A percentile compares a stretch with the other conserved stretches of the same genome.
These are phyloP conservation scores for Citrus unshiu DNA, from an alignment of 345 rosid genomes.

Conservation along the genomic window DNA sequence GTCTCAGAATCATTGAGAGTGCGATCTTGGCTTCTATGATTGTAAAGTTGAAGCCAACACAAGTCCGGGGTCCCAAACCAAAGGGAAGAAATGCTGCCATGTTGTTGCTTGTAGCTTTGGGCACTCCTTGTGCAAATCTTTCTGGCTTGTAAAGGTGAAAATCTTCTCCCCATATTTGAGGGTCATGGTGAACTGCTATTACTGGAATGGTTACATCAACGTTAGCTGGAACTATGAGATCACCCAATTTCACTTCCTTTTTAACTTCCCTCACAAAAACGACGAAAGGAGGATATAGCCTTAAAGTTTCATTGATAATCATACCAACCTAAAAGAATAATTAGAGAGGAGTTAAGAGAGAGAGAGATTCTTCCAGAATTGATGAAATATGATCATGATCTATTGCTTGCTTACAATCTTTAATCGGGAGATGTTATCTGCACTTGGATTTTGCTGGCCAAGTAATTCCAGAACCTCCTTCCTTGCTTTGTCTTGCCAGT, in stretches of 20 bases:
- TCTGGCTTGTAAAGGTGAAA: slow-evolving; percentile 28
- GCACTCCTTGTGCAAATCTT: slow-evolving; percentile 24
- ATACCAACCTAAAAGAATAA: slow-evolving; percentile 21
- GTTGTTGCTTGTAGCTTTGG: slow-evolving; percentile 33
- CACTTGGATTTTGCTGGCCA: slow-evolving; percentile 17
- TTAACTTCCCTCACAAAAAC: neutral
- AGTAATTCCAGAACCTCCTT: slow-evolving; percentile 30
- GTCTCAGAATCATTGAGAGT: slow-evolving; percentile 36
- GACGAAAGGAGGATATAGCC: slow-evolving; percentile 17
- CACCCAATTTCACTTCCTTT: slow-evolving; percentile 19
- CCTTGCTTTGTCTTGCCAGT: slow-evolving; percentile 49
- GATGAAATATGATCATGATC: no score
- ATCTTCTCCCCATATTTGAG: slow-evolving; percentile 33
- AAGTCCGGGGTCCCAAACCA: slow-evolving; percentile 31
- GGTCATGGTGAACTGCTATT: slow-evolving; percentile 24
- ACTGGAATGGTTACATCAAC: slow-evolving; percentile 12
- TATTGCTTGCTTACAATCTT: slow-evolving; percentile 25
- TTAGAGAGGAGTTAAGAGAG: neutral
- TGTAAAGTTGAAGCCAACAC: slow-evolving; percentile 31
- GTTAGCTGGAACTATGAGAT: slow-evolving; percentile 10
- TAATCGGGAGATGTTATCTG: slow-evolving; percentile 20
- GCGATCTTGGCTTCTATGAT: slow-evolving; percentile 26
- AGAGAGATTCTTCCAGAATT: no score
- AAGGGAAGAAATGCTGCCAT: slow-evolving; percentile 24
- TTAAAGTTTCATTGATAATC: slow-evolving; percentile 35